A percentile compares a stretch with the other conserved stretches of the same genome.
These are phyloP conservation scores for Lactuca sativa DNA, from an alignment of 129 eudicot genomes.

Conservation along the genomic window DNA sequence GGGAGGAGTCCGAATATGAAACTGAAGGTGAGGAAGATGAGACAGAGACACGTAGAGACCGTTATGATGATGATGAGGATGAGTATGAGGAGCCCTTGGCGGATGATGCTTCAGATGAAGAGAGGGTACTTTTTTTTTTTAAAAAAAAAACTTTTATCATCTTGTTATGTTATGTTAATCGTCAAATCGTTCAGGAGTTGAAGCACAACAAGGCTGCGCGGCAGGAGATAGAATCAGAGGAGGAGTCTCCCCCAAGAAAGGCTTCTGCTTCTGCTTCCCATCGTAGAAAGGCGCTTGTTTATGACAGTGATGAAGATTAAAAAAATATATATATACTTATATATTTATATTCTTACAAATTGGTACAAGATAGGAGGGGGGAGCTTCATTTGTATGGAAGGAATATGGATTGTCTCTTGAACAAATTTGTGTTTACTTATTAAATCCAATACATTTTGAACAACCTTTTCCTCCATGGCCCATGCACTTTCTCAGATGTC, in stretches of 20 bases:
- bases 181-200: constrained; percentile 47
- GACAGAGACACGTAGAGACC: constrained; percentile 19
- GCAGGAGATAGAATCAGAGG: constrained; percentile 87
- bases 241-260: constrained; percentile 75
- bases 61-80: constrained; percentile 70
- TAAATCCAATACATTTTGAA: neutral
- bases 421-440: neutral
- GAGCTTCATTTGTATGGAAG: too few relatives aligned
- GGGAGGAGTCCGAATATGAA: constrained; percentile 95
- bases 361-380: constrained; percentile 23
- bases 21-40: constrained; percentile 94
- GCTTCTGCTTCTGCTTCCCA: constrained; percentile 53
- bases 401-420: constrained; percentile 1
- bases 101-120: constrained; percentile 85
- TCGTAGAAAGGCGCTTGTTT: constrained; percentile 85
- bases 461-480: too few relatives aligned
- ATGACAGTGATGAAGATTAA: constrained; percentile 88
- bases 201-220: constrained; percentile 69
- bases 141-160: neutral
- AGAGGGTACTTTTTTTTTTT: constrained; percentile 48
- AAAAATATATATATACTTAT: neutral
- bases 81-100: constrained; percentile 63
- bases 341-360: neutral
- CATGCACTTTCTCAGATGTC: neutral
- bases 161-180: too few relatives aligned